Evolutionary conservation across 2,329 filamentous ascomycete species (phyloP).

Genomic region (Beauveria asiatica): DNA sequence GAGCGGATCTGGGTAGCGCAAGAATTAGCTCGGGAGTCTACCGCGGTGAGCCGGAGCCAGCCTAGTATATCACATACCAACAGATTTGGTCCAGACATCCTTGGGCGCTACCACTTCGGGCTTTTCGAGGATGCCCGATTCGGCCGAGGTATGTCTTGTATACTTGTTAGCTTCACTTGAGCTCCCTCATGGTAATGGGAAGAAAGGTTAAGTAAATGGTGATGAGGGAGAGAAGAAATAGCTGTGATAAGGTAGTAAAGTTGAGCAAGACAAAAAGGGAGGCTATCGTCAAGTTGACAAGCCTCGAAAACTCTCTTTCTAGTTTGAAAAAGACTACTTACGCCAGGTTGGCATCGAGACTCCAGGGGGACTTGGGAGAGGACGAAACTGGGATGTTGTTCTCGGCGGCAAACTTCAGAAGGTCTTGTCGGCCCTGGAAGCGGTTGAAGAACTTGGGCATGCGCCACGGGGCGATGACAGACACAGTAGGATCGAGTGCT

Average conservation of each 20-base stretch:
- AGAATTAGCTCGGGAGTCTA: conserved; percentile 13
- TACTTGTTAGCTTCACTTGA: background rate
- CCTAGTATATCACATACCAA: conserved; percentile 17
- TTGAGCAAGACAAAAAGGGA: background rate
- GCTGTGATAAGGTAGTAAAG: background rate
- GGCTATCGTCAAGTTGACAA: background rate
- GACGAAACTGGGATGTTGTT: conserved; percentile 63
- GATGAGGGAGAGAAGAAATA: background rate
- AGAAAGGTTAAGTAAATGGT: background rate
- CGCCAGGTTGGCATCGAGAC: conserved; percentile 31
- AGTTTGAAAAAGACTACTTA: background rate
- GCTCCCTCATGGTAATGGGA: conserved; percentile 29
- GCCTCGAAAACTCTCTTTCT: background rate
- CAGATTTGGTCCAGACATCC: conserved; percentile 63
- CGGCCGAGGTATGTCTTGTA: conserved; percentile 46
- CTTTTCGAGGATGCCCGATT: conserved; percentile 63
- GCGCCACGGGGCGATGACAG: conserved; percentile 68
- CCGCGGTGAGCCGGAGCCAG: background rate
- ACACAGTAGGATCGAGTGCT: conserved; percentile 50
- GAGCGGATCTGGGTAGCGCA: conserved; percentile 44
- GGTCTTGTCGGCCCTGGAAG: conserved; percentile 62
- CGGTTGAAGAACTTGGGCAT: conserved; percentile 60
- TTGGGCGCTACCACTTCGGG: conserved; percentile 50
- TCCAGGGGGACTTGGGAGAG: conserved; percentile 64
- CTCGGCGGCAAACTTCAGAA: conserved; percentile 61